Base-by-base conservation (phyloP, 2,329 filamentous ascomycete species). In the Aspergillus puulaauensis region DNA sequence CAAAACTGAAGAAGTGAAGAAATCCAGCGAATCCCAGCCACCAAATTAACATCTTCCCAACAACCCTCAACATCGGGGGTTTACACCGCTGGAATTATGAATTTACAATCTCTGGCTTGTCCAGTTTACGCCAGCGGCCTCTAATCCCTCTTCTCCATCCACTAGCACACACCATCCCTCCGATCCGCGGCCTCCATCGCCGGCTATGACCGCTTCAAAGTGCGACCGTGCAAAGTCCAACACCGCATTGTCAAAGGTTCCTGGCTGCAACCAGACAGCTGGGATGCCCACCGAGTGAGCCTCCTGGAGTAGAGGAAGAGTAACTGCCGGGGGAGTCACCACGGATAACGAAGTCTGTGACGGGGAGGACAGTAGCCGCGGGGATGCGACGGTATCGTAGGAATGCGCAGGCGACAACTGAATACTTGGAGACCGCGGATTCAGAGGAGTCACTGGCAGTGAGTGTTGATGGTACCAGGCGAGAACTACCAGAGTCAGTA, bases 81-180 rank as follows among this genome's bases (percentile, higher is more conserved):
- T 24, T 27, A 33, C 9, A 19, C 19, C 39, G 17, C 24, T 51
- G 7, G 15, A 27, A 15, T 21, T 31, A 23, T 24, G 31, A 27
- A n/a, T 40, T 53, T 66, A 79, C 64, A 79, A 63, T 64, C 73
- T 74, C 65, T 79, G 76, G 54, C 68, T 71, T 23, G 72, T 73
- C 74, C 77, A 77, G 47, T 72, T 61, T 40, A 75, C 90, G 79
- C 67, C 90, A 73, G 71, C 90, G 80, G 60, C 86, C 80, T 66
- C 65, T 59, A 79, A 65, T 48, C 72, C 74, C 43, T 77, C 81
- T 39, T 93, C 90, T 0, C 91, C 91, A 73, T 96, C 90, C 11
- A 96, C 90, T 45, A 96, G 80, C 23, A 96, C 89, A 75, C 91
- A 96, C 90, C 91, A 96, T 1, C 91, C 91, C 68, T 93, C 90